Evolutionary conservation across 2,329 filamentous ascomycete species (phyloP), one percentile per base, ranked within the genome.

Genomic region (Penicillium sp.): DNA sequence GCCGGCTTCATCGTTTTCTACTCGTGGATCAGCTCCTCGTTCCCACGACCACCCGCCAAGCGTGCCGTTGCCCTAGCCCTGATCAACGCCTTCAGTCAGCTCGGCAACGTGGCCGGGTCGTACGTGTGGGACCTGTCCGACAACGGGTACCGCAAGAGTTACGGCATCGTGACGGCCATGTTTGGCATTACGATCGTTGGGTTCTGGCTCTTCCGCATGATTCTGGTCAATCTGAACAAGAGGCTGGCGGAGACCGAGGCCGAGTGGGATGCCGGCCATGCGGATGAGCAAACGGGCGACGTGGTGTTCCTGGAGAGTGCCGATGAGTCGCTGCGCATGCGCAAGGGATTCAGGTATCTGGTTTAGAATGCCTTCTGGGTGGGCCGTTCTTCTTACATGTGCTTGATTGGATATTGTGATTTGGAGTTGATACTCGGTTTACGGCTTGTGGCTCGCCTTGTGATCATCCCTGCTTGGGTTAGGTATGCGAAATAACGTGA

Each of bases 1-100:
- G 77, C 78, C 0, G 76, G 76, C 6, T 58, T 57, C 43, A 58
- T 58, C 34, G 54, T 58, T 26, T 57, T 58, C 48, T 58, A 58
- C 45, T 58, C 56, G 13, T 57, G 54, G 54, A 58, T 58, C 50
- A 58, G 56, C 40, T 48, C 53, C 18, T 58, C 56, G 3, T 75
- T 90, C 44, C 84, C 85, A 1, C 77, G 85, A 2, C 86, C 86
- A 2, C 83, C 84, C 0, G 83, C 85, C 14, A 88, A 88, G 68
- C 77, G 84, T 39, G 80, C 80, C 4, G 79, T 84, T 0, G 84
- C 83, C 0, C 63, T 90, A 3, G 86, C 84, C 3, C 80, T 86
- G 48, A 86, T 89, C 67, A 90, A 90, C 59, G 82, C 83, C 2
- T 73, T 86, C 17, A 78, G 76, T 14, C 55, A 58, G 64, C 67